Evolutionary conservation across 1,139 yeast genomes (phyloP).

Genomic region (Pichia kudriavzevii): DNA sequence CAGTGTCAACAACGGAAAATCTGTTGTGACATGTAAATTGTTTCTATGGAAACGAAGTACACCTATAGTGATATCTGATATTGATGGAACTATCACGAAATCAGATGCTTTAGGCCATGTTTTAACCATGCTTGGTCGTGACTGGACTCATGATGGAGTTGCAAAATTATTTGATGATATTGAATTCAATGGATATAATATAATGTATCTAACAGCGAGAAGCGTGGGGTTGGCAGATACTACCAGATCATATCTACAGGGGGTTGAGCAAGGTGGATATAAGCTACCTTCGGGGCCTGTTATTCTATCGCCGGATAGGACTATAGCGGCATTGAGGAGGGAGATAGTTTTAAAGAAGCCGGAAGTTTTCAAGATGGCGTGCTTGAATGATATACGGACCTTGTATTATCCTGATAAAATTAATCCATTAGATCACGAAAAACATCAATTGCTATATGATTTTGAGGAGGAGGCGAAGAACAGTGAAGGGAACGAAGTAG

Average conservation of each 20-base stretch:
- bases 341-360: slow-evolving; percentile 94
- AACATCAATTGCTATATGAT: slow-evolving; percentile 3
- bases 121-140: slow-evolving; percentile 85
- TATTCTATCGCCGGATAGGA: slow-evolving; percentile 89
- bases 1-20: slow-evolving; percentile 74
- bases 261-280: slow-evolving; percentile 69
- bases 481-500: slow-evolving; percentile 1
- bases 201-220: slow-evolving; percentile 88
- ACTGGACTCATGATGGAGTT: slow-evolving; percentile 98
- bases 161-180: slow-evolving; percentile 87
- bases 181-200: slow-evolving; percentile 78
- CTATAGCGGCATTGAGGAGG: slow-evolving; percentile 87
- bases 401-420: slow-evolving; percentile 35
- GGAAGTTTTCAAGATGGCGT: slow-evolving; percentile 96
- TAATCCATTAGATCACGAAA: slow-evolving; percentile 8
- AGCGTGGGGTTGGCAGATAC: slow-evolving; percentile 95
- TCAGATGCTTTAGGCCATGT: slow-evolving; percentile 98
- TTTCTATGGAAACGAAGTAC: slow-evolving; percentile 79
- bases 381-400: slow-evolving; percentile 76
- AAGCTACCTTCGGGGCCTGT: slow-evolving; percentile 89
- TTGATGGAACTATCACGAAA: slow-evolving; percentile 96
- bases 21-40: slow-evolving; percentile 65
- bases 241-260: slow-evolving; percentile 75
- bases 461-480: slow-evolving; percentile 1
- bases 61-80: slow-evolving; percentile 93